These are phyloP conservation scores for Sphagnum fallax DNA, from an alignment of 228 moss, liverwort and hornwort species.

Conservation along the genomic window DNA sequence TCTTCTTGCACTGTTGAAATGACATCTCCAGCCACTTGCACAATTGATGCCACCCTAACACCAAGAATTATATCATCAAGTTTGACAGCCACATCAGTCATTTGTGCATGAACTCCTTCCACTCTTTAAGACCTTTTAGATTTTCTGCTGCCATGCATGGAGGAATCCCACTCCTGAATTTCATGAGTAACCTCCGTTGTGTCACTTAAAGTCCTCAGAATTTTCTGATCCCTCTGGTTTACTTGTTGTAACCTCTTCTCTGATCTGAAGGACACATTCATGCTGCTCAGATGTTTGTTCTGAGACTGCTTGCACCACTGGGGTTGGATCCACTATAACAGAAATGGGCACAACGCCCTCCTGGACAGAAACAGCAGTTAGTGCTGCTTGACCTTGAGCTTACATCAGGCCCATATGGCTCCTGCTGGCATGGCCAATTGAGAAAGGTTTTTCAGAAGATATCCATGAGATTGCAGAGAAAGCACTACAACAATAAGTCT, in stretches of 20 bases:
- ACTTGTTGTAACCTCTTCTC: constrained; percentile 2
- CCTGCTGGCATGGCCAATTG: too few relatives aligned
- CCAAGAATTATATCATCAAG: constrained; percentile 8
- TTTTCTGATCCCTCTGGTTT: constrained; percentile 39
- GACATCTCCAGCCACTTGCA: background rate
- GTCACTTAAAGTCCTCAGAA: constrained; percentile 81
- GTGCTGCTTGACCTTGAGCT: constrained; percentile 13
- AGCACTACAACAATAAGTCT: too few relatives aligned
- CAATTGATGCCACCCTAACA: constrained; percentile 2
- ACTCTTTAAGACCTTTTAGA: constrained; percentile 12
- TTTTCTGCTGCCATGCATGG: constrained; percentile 12
- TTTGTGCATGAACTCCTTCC: constrained; percentile 16
- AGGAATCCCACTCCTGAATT: constrained; percentile 40
- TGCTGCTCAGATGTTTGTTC: constrained; percentile 18
- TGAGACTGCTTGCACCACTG: background rate
- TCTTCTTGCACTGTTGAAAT: constrained; percentile 1
- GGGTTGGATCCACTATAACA: constrained; percentile 16
- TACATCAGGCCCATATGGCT: too few relatives aligned
- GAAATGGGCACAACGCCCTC: constrained; percentile 28
- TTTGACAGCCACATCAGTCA: constrained; percentile 9
- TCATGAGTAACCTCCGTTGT: constrained; percentile 68
- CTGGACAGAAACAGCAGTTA: constrained; percentile 19
- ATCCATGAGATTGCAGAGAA: too few relatives aligned
- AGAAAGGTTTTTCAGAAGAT: too few relatives aligned
- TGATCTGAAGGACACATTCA: constrained; percentile 23